phyloP scores from a whole-genome alignment of 352 stramenopile species.

The Elongisporangium prolatum region DNA sequence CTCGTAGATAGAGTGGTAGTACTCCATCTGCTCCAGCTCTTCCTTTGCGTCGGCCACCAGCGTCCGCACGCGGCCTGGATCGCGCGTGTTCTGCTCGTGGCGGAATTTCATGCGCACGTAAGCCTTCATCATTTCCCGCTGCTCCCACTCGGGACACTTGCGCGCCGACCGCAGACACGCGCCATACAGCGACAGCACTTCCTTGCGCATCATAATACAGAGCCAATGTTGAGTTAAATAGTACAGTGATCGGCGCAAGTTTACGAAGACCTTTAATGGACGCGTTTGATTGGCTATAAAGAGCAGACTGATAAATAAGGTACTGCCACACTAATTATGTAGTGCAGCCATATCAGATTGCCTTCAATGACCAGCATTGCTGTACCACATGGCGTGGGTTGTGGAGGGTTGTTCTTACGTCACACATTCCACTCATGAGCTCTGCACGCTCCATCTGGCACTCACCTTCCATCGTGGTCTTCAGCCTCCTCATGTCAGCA shows the following conservation, averaged over 20 bases:
- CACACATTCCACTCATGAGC: neutral
- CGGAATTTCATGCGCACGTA: constrained; percentile 83
- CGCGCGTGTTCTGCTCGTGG: constrained; percentile 36
- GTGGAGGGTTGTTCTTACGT: neutral
- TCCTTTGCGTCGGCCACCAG: constrained; percentile 62
- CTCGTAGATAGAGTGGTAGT: constrained; percentile 81
- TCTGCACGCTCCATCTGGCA: neutral
- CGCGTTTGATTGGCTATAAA: neutral
- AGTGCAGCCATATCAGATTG: neutral
- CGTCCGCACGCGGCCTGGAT: constrained; percentile 46
- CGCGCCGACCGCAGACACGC: constrained; percentile 72
- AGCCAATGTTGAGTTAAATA: neutral
- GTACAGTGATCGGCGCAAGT: neutral
- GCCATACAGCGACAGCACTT: constrained; percentile 61
- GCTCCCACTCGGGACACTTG: constrained; percentile 69
- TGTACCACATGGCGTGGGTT: neutral
- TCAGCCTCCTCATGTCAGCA: neutral
- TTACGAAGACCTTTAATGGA: neutral
- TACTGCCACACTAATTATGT: neutral
- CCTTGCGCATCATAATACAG: constrained; percentile 16
- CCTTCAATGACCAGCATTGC: neutral
- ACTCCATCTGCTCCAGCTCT: constrained; percentile 83
- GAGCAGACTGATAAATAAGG: neutral
- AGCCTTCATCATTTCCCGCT: constrained; percentile 80
- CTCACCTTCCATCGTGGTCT: too few relatives aligned